Evolutionary conservation across 768 basidiomycete genomes (phyloP), one percentile per base, ranked within the genome.

Genomic region (Lactarius psammicola): DNA sequence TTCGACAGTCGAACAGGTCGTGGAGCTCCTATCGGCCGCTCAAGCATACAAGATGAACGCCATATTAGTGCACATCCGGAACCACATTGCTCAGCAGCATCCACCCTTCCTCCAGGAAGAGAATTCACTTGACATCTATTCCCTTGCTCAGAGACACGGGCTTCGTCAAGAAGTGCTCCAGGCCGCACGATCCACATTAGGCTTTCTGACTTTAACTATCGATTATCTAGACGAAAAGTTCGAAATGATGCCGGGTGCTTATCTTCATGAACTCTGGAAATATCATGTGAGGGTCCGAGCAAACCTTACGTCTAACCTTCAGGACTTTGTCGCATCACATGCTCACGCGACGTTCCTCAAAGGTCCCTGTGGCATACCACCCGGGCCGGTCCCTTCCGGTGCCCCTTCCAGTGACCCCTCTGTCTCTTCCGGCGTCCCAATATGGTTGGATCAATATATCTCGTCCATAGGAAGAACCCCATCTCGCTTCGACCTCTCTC

Each of bases 141-240:
- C 53, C 10, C 58, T 65, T 13, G 30, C 64, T 0, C 59, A 65
- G 17, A 55, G 28, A 34, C 26, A 59, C 28, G 53, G 40, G 18
- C 58, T 64, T 55, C 63, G 58, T 26, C 13, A 28, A n/a, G 63
- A 64, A 53, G 38, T 42, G 30, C 56, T 59, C n/a, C 44, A 64
- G 5, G 63, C 63, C 0, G 63, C 63, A 17, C 49, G 26, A 26
- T 55, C 23, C 40, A 60, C 59, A 0, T 30, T 65, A 33, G 31
- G 18, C 11, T 30, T 55, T 3, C 40, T 36, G 8, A n/a, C 4
- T 23, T 42, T 65, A 40, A 36, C n/a, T 15, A 55, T 65, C 4
- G 6, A 60, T 10, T 15, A 9, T 17, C 38, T 60, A 10, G 33
- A 56, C 0, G 38, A 38, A 6, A n/a, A 46, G 40, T 40, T 60